A percentile compares a stretch with the other conserved stretches of the same genome.
Conservation (phyloP, 257 asterid species). For the Phtheirospermum japonicum region DNA sequence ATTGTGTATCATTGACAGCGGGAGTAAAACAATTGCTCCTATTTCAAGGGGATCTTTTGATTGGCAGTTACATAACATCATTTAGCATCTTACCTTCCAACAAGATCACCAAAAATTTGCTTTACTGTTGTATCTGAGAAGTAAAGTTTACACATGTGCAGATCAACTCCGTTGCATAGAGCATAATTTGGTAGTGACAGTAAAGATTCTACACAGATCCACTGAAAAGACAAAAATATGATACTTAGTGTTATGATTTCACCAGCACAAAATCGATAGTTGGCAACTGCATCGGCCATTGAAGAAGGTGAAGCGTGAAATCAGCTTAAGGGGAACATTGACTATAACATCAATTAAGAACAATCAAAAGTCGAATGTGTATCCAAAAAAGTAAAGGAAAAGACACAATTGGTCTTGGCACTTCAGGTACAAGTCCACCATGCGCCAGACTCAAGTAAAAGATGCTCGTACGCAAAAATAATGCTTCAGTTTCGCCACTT, state of each 20-base stretch:
- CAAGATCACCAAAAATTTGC: conserved; percentile 64
- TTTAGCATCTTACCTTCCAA: conserved; percentile 56
- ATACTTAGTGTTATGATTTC: conserved; percentile 23
- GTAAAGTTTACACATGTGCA: conserved; percentile 33
- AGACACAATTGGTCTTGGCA: not conserved
- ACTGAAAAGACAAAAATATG: conserved; percentile 42
- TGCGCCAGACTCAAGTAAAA: conserved; percentile 14
- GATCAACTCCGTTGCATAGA: conserved; percentile 39
- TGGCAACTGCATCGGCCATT: conserved; percentile 10
- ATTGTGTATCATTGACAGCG: conserved; percentile 17
- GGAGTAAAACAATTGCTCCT: not conserved
- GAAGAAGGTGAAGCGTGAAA: conserved; percentile 22
- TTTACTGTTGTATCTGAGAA: conserved; percentile 48
- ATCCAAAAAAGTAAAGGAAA: conserved; percentile 3
- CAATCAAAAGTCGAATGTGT: conserved; percentile 1
- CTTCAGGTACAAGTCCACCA: not conserved
- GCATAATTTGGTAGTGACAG: conserved; percentile 58
- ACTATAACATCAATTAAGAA: conserved; percentile 1
- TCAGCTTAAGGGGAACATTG: conserved; percentile 11
- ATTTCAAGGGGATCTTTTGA: not conserved
- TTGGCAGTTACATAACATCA: conserved; percentile 7
- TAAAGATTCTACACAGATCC: conserved; percentile 79
- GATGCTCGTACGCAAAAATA: not conserved
- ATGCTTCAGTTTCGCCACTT: conserved; percentile 9
- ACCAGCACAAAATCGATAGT: conserved; percentile 16